Base-by-base conservation (phyloP, 495 filamentous ascomycete species). In the Terfezia boudieri region DNA sequence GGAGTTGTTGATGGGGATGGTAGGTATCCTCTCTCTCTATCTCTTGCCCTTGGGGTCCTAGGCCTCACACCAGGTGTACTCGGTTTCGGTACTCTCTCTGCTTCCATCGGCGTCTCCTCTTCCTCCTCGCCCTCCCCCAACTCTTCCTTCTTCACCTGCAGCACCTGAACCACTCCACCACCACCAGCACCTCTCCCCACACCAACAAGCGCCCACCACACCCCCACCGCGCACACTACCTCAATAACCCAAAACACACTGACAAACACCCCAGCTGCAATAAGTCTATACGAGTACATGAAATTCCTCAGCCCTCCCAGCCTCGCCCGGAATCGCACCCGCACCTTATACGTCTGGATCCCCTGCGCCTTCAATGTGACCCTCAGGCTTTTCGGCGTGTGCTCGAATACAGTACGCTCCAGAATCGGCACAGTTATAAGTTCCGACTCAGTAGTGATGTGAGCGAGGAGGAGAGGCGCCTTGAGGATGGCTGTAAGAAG, bases 211-310 rank as follows among this genome's bases (percentile, higher is more conserved):
- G 4, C 52, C 60, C 20, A 61, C 63, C 64, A 69, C 38, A 59
- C 64, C 36, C 41, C 53, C 54, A 2, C 52, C 51, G 50, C 57
- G 43, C 20, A 53, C 55, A 74, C 49, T 67, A 93, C 72, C 59
- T 83, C 83, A 2, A 75, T 69, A 9, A 63, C 65, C 88, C 86
- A 95, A 66, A 95, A 94, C 26, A 75, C 49, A 4, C 63, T 67
- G 4, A 76, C 83, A 53, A 82, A 82, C 2, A 82, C 58, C 0
- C 83, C 41, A 57, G 86, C 85, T 10, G 77, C 77, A 1, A 78
- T 64, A 35, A 88, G 56, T 37, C 80, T 77, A 68, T 85, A 80
- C 22, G 82, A 76, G 57, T 85, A 88, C 84, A 98, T 93, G 32
- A 85, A 61, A 81, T 83, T 88, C 55, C 82, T 75, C 56, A 95